Percentiles rank a stretch among this genome's conserved stretches.
These are phyloP conservation scores for Filobasidium floriforme DNA, from an alignment of 768 basidiomycete genomes.

Conservation along the genomic window DNA sequence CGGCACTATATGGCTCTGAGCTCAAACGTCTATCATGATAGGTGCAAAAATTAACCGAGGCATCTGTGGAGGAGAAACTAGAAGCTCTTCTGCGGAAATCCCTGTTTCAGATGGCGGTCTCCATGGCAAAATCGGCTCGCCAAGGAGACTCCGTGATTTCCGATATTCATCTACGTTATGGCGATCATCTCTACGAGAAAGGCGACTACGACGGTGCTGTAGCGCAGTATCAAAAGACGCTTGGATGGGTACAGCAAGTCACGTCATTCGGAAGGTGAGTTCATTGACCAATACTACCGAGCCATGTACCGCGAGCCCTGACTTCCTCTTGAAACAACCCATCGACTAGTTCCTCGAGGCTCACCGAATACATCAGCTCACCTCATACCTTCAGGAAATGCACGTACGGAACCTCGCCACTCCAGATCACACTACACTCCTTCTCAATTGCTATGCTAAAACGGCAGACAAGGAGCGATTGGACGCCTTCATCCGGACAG, in stretches of 20 bases:
- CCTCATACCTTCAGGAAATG: constrained; percentile 89
- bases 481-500: constrained; percentile 85
- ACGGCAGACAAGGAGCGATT: constrained; percentile 81
- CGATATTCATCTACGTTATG: constrained; percentile 82
- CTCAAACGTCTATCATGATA: constrained; percentile 32
- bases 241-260: constrained; percentile 82
- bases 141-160: constrained; percentile 68
- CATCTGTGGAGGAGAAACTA: constrained; percentile 73
- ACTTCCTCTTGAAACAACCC: neutral
- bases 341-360: constrained; percentile 80
- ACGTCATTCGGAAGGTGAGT: constrained; percentile 86
- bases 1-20: neutral
- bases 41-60: constrained; percentile 65
- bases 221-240: constrained; percentile 82
- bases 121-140: constrained; percentile 69
- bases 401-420: constrained; percentile 85
- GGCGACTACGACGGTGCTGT: constrained; percentile 89
- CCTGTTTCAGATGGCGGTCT: constrained; percentile 67
- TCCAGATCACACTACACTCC: constrained; percentile 89
- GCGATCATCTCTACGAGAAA: constrained; percentile 82
- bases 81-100: constrained; percentile 75
- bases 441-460: constrained; percentile 96
- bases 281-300: too few relatives aligned
- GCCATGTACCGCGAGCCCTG: neutral
- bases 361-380: constrained; percentile 89